Base-by-base conservation (phyloP, 176 grass and related monocot species). In the Rhynchospora tenuis region DNA sequence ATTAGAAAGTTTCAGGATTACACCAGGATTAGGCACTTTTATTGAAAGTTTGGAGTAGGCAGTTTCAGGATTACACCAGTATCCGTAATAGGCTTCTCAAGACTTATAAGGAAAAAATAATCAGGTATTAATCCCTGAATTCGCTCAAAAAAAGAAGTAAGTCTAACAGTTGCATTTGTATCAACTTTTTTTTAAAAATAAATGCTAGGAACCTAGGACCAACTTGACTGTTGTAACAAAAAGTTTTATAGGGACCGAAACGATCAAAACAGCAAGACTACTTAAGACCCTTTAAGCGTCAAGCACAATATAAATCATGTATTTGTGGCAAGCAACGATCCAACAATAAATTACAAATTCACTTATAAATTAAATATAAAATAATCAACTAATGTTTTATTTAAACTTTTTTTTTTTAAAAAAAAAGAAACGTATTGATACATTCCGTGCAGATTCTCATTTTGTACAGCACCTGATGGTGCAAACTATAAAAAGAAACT, bases 301-400 rank as follows among this genome's bases (percentile, higher is more conserved):
- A 38, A 38, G 33, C 33, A 38, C 33, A 38, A 38, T 38, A 23
- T 24, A 61, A 22, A 26, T 61, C 14, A 38, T 68, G 28, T 19
- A 33, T 7, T 66, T 6, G 6, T 7, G 6, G 6, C 6, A 51
- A 54, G n/a, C 70, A 73, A 29, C 28, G 2, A 54, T 29, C 24
- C 48, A 76, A 54, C 48, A 76, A 54, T 29, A 55, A 8, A 76
- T 54, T 76, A 52, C 73, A 76, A 55, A 29, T 54, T 23, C 22
- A 76, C 23, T 15, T 29, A 29, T 0, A 13, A 15, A 24, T 28
- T 17, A 29, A 55, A 55, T 54, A 48, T 55, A 54, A 76, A 76
- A 54, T 55, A 76, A 76, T 76, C 12, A 55, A 29, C 9, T n/a
- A n/a, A n/a, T n/a, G n/a, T n/a, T n/a, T 75, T 75, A 75, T 75